Base-by-base conservation (phyloP, 108 stramenopile genomes). In the Conticribra weissflogii region DNA sequence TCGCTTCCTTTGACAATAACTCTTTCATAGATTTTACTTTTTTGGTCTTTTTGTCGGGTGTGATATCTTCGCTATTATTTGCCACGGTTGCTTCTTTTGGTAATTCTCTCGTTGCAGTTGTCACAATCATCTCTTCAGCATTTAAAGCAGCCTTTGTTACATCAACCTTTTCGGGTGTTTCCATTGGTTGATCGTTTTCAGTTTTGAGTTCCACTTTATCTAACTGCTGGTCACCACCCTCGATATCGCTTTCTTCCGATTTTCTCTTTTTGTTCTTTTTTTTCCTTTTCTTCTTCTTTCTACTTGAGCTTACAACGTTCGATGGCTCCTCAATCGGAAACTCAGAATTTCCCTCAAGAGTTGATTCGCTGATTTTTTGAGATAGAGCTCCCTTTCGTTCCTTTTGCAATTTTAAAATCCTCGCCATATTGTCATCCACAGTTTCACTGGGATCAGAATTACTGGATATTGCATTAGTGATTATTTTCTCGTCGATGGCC, bases 391-490 rank as follows among this genome's bases (percentile, higher is more conserved):
- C 31, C 12, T 33, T 29, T 57, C 56, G 50, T 0, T 49, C 18
- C 17, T 41, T 46, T 27, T 58, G 45, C 15, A 57, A 21, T 59
- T 19, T 41, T 2, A 30, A 5, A 53, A 74, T 59, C 30, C 57
- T 59, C 41, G 64, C 65, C 65, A 74, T 25, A 22, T 59, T 66
- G 29, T 76, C 60, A 54, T 72, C 71, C 19, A 41, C 36, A 5
- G 5, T 41, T 41, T 12, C 36, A 41, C 74, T 66, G 52, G 29
- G 46, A 54, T 76, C 74, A 67, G 59, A 22, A 44, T 62, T 46
- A 3, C 44, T 0, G n/a, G 0, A 3, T 15, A 27, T 14, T 27
- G 19, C 25, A 3, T 47, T 29, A 62, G 47, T 15, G 16, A 9
- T 27, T n/a, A 9, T 12, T 9, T 12, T 41, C 12, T 12, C 36